phyloP scores from a whole-genome alignment of 768 basidiomycete genomes.

The Xerocomus potaroensis region DNA sequence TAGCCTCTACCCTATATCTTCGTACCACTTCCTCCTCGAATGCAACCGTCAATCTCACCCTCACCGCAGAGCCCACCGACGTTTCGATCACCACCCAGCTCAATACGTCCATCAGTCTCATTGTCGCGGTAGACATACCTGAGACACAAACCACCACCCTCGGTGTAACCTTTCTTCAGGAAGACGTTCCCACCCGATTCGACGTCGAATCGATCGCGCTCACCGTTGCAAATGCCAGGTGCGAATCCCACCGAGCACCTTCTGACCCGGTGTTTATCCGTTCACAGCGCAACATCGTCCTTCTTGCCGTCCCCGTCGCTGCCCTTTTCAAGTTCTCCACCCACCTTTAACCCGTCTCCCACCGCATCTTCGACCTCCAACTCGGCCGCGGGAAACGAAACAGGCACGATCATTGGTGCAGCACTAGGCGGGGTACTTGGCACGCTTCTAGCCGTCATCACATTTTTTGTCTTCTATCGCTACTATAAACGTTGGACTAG shows the following conservation, averaged over 20 bases:
- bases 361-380: slow-evolving; percentile 2
- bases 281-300: slow-evolving; percentile 23
- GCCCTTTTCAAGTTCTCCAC: slow-evolving; percentile 23
- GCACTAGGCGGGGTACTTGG: slow-evolving; percentile 13
- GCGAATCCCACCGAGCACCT: not conserved
- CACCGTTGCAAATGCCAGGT: slow-evolving; percentile 37
- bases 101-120: slow-evolving; percentile 39
- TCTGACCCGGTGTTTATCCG: not conserved
- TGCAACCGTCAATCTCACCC: slow-evolving; percentile 49
- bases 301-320: slow-evolving; percentile 23
- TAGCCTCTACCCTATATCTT: slow-evolving; percentile 45
- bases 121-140: slow-evolving; percentile 37
- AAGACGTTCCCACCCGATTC: slow-evolving; percentile 27
- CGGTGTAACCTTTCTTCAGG: slow-evolving; percentile 37
- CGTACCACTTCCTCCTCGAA: slow-evolving; percentile 43
- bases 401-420: slow-evolving; percentile 13
- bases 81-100: slow-evolving; percentile 34
- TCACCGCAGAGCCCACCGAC: slow-evolving; percentile 37
- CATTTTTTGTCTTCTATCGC: slow-evolving; percentile 6
- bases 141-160: slow-evolving; percentile 40
- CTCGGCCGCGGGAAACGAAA: slow-evolving; percentile 1
- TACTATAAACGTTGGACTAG: slow-evolving; percentile 2
- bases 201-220: slow-evolving; percentile 38
- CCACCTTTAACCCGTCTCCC: slow-evolving; percentile 4
- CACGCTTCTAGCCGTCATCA: slow-evolving; percentile 8